Conservation (phyloP, 2,329 filamentous ascomycete species). For the Curvularia sp. region DNA sequence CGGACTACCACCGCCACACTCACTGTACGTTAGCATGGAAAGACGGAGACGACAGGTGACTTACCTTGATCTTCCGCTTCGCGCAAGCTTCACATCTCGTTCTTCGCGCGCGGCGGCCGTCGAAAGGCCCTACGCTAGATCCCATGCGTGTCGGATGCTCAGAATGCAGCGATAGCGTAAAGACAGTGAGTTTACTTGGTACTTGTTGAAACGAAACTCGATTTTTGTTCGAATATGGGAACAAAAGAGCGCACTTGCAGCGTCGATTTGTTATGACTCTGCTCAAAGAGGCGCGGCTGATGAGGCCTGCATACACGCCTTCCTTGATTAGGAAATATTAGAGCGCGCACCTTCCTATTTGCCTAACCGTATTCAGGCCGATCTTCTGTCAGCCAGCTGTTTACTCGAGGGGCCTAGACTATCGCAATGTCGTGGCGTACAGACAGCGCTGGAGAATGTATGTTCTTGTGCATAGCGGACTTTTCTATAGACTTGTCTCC, state of each 20-base stretch:
- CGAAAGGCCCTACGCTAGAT: slow-evolving; percentile 32
- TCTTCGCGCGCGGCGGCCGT: slow-evolving; percentile 39
- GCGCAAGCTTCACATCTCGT: slow-evolving; percentile 38
- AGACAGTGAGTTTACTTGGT: background rate
- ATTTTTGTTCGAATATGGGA: background rate
- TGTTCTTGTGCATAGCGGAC: background rate
- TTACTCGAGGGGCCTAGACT: background rate
- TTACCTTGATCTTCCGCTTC: slow-evolving; percentile 38
- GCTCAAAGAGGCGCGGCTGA: background rate
- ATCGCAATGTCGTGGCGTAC: background rate
- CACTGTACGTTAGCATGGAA: background rate
- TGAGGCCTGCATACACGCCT: background rate
- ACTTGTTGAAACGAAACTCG: background rate
- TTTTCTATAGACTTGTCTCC: too few species aligned
- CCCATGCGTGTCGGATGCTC: slow-evolving; percentile 18
- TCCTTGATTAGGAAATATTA: slow-evolving; percentile 1
- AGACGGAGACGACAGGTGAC: slow-evolving; percentile 4
- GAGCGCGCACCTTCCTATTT: background rate
- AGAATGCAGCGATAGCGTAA: background rate
- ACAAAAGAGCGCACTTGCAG: background rate
- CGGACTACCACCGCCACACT: slow-evolving; percentile 37
- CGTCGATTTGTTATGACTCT: background rate
- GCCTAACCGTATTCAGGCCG: background rate
- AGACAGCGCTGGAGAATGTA: background rate
- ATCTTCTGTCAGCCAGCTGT: background rate